A percentile compares a stretch with the other conserved stretches of the same genome.
These are phyloP conservation scores for Hypoxylon sp. DNA, from an alignment of 2,329 filamentous ascomycete genomes.

Conservation along the genomic window DNA sequence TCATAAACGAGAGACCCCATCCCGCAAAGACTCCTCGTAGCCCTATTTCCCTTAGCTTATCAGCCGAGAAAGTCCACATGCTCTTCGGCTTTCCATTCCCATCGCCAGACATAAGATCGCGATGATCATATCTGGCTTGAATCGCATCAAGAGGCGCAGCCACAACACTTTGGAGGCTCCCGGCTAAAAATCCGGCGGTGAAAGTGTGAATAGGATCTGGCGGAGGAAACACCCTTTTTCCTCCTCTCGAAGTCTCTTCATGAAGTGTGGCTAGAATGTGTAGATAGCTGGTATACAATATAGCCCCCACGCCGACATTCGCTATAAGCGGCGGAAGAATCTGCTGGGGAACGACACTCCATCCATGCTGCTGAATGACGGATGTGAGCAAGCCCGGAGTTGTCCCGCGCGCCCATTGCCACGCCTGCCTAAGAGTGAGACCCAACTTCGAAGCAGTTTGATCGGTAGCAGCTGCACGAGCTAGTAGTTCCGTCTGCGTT, in stretches of 20 bases:
- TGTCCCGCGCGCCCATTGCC: conserved; percentile 66
- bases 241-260: conserved; percentile 65
- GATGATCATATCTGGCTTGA: conserved; percentile 74
- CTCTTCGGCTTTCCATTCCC: conserved; percentile 59
- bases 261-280: conserved; percentile 73
- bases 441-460: conserved; percentile 47
- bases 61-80: conserved; percentile 76
- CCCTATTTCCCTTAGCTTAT: conserved; percentile 76
- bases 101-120: conserved; percentile 55
- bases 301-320: conserved; percentile 76
- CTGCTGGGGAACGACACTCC: conserved; percentile 77
- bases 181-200: conserved; percentile 73
- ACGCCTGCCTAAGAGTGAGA: conserved; percentile 52
- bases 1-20: conserved; percentile 72
- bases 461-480: conserved; percentile 49
- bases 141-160: conserved; percentile 80
- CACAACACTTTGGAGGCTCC: conserved; percentile 73
- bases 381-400: conserved; percentile 74
- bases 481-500: conserved; percentile 52
- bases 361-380: conserved; percentile 74
- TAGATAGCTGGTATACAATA: conserved; percentile 79
- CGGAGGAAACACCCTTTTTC: conserved; percentile 74
- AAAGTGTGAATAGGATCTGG: conserved; percentile 71
- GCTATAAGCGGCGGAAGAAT: conserved; percentile 79
- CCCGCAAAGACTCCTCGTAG: conserved; percentile 77